Evolutionary conservation across 2,329 filamentous ascomycete species (phyloP).

Genomic region (Herpotrichia juniperi): DNA sequence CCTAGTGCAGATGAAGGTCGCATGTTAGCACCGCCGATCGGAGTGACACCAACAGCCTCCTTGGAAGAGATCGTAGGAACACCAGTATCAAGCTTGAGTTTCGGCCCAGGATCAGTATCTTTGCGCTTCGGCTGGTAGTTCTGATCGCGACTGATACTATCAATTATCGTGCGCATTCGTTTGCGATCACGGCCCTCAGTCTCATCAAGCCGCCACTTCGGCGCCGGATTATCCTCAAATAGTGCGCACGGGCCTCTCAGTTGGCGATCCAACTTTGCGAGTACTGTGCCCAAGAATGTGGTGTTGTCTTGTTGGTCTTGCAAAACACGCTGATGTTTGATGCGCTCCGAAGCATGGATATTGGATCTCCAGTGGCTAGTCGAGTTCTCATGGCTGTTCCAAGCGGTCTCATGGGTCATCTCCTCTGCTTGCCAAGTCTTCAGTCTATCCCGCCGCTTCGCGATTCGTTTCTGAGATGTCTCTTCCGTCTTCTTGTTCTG

Average conservation of each 20-base stretch:
- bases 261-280: conserved; percentile 79
- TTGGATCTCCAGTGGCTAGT: conserved; percentile 94
- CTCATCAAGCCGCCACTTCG: conserved; percentile 91
- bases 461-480: conserved; percentile 70
- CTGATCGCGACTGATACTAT: conserved; percentile 68
- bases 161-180: conserved; percentile 84
- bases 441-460: conserved; percentile 81
- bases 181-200: conserved; percentile 96
- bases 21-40: conserved; percentile 24
- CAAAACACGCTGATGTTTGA: conserved; percentile 85
- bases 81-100: conserved; percentile 54
- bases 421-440: conserved; percentile 79
- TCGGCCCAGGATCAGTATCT: conserved; percentile 57
- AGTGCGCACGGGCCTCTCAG: conserved; percentile 81
- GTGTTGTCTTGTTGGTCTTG: conserved; percentile 95
- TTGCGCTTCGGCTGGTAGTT: conserved; percentile 86
- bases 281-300: conserved; percentile 75
- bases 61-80: conserved; percentile 38
- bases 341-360: conserved; percentile 88
- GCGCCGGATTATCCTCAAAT: conserved; percentile 67
- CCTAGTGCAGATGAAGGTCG: conserved; percentile 27
- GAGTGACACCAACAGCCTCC: conserved; percentile 36
- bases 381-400: conserved; percentile 82
- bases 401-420: conserved; percentile 70
- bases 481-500: conserved; percentile 85